Conservation (phyloP, 768 basidiomycete species). For the Naganishia onofrii region DNA sequence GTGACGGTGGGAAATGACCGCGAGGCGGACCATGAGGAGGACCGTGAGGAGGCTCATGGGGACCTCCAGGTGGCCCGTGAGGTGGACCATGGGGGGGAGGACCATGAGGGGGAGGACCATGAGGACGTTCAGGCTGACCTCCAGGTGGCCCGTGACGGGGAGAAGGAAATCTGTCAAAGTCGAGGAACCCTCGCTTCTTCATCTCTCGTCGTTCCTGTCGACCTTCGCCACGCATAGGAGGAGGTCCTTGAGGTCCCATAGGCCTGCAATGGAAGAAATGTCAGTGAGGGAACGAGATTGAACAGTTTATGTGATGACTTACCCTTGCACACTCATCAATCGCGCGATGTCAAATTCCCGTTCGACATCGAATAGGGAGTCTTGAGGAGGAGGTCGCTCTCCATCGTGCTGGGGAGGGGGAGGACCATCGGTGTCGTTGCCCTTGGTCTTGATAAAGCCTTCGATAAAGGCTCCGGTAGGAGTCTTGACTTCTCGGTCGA, state of each 20-base stretch:
- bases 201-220: neutral
- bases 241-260: neutral
- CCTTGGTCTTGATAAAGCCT: constrained; percentile 14
- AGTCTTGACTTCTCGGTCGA: constrained; percentile 27
- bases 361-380: constrained; percentile 2
- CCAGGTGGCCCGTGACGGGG: neutral
- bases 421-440: constrained; percentile 13
- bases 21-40: constrained; percentile 17
- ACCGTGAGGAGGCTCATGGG: neutral
- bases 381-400: neutral
- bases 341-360: constrained; percentile 1
- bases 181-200: neutral
- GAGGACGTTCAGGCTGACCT: neutral
- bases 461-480: constrained; percentile 24
- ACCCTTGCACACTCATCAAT: neutral
- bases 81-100: neutral
- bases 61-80: neutral
- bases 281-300: neutral
- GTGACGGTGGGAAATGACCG: no score
- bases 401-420: neutral
- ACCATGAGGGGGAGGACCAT: no score
- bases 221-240: neutral
- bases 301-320: neutral
- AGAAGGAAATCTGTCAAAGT: neutral
- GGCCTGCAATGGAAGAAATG: neutral